Evolutionary conservation across 305 asterid genomes (phyloP).

Genomic region (Ilex paraguariensis): DNA sequence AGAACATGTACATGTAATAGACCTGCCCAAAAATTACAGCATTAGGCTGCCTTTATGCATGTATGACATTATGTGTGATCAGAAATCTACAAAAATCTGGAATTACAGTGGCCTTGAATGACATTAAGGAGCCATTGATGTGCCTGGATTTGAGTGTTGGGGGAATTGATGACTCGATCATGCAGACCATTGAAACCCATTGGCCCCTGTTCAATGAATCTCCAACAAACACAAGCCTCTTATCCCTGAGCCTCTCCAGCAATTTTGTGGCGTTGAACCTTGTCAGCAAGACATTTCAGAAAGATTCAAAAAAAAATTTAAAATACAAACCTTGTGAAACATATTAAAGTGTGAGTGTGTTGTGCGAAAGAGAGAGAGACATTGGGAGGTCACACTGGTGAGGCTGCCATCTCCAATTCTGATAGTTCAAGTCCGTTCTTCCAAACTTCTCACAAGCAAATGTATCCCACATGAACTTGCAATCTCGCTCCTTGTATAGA

Average conservation of each 20-base stretch:
- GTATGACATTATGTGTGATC: too few species aligned
- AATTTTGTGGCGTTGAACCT: constrained; percentile 44
- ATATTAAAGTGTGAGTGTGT: neutral
- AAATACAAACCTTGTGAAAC: neutral
- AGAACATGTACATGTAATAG: too few species aligned
- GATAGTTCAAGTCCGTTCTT: constrained; percentile 46
- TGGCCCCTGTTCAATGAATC: constrained; percentile 59
- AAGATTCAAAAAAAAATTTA: too few species aligned
- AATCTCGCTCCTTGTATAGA: constrained; percentile 36
- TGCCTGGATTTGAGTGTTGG: constrained; percentile 16
- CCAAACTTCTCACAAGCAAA: constrained; percentile 51
- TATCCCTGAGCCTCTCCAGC: constrained; percentile 46
- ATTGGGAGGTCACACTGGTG: constrained; percentile 55
- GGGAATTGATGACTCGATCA: constrained; percentile 29
- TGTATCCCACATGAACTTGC: constrained; percentile 36
- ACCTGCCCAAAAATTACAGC: too few species aligned
- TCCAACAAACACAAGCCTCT: constrained; percentile 52
- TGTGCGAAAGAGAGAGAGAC: constrained; percentile 12
- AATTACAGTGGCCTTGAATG: constrained; percentile 36
- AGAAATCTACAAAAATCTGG: neutral
- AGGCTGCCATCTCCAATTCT: constrained; percentile 72
- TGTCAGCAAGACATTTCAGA: neutral
- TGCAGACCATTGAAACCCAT: constrained; percentile 53
- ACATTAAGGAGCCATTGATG: constrained; percentile 25
- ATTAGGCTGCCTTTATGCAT: too few species aligned